Percentiles rank a stretch among this genome's conserved stretches.
phyloP scores from a whole-genome alignment of 2,329 filamentous ascomycete species.

The Fusarium vanettenii region DNA sequence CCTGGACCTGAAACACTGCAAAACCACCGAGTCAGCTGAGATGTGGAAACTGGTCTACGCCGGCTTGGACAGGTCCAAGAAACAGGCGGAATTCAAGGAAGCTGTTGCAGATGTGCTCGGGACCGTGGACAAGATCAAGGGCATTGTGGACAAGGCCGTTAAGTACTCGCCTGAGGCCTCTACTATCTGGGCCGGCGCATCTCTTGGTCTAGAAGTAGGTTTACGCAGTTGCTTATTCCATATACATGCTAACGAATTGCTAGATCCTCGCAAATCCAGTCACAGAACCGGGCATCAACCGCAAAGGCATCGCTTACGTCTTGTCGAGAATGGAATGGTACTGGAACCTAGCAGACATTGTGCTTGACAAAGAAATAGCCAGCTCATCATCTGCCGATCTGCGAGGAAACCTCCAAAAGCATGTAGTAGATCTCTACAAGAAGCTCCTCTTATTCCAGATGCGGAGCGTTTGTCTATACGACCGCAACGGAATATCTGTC shows the following conservation, averaged over 20 bases:
- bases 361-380: conserved; percentile 40
- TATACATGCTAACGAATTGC: background rate
- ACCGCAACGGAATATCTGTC: conserved; percentile 43
- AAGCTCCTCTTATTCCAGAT: conserved; percentile 55
- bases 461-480: conserved; percentile 53
- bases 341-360: conserved; percentile 45
- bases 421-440: conserved; percentile 52
- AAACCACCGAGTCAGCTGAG: background rate
- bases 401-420: conserved; percentile 40
- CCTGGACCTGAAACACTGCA: background rate
- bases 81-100: background rate
- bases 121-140: background rate
- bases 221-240: background rate
- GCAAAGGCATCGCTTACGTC: conserved; percentile 50
- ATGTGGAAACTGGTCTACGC: conserved; percentile 13
- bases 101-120: background rate
- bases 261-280: conserved; percentile 49
- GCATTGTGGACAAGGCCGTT: conserved; percentile 32
- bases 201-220: conserved; percentile 48
- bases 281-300: conserved; percentile 41
- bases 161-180: conserved; percentile 48
- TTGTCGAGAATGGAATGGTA: conserved; percentile 54
- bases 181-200: conserved; percentile 51
- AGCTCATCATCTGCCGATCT: conserved; percentile 27
- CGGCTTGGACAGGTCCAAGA: conserved; percentile 9